Base-by-base conservation (phyloP, 2,329 filamentous ascomycete species). In the Penicillium brevicompactum region DNA sequence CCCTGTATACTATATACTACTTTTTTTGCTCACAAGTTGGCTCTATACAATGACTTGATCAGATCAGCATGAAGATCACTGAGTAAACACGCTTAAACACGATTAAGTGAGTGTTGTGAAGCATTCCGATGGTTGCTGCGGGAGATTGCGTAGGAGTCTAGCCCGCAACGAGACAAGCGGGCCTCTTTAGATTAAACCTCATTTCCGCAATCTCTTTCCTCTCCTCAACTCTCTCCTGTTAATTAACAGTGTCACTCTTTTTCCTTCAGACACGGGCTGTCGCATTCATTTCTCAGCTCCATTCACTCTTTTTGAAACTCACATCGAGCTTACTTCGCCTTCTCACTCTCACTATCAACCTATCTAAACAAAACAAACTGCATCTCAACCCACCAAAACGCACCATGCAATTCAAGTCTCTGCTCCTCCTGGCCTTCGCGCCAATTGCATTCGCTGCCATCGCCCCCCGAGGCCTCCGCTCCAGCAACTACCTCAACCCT, bases 351-450 rank as follows among this genome's bases (percentile, higher is more conserved):
- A 18, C 18, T 18, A 18, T 18, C 18, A 18, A 18, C 18, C 18
- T 18, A 18, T 27, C 24, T 27, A 27, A 27, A 27, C 24, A 27
- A 27, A 27, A 27, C 18, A 49, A 49, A 31, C 18, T 18, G 2
- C 18, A 18, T 42, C 44, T 16, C 34, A 22, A 46, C 43, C 57
- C 53, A 52, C 24, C 46, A 47, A 54, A 31, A 57, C 34, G 13
- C 50, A 49, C 46, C 41, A 74, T 74, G 71, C 65, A 72, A 44
- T 63, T 74, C 65, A 75, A 73, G 58, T 53, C 67, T 55, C 56
- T 74, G 49, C 45, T 73, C 49, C 57, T 67, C 44, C 62, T 67
- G 41, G 66, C 64, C 46, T 53, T 72, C 32, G 61, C 65, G 31
- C 69, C 70, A 14, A 48, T 70, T 47, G 66, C 67, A 34, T 56